Evolutionary conservation across 164 flowering plant genomes (phyloP).

Genomic region (Akebia trifoliata): DNA sequence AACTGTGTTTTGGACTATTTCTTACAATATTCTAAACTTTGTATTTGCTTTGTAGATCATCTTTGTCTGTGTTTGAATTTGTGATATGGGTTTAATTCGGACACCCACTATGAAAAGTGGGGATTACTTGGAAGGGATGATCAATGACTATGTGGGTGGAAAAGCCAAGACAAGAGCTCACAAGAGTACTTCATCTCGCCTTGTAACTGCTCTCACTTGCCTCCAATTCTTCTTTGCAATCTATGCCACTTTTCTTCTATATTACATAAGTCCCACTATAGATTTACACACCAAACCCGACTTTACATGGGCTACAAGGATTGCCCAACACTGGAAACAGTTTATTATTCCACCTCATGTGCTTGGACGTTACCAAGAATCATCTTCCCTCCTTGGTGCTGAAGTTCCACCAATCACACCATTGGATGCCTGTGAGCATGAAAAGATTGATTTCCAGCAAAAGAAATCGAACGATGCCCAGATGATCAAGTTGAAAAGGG

Average conservation of each 20-base stretch:
- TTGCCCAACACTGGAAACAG: constrained; percentile 74
- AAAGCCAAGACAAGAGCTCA: constrained; percentile 42
- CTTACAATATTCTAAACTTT: not conserved
- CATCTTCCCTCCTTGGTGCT: constrained; percentile 25
- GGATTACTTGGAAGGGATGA: constrained; percentile 74
- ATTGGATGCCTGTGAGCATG: constrained; percentile 70
- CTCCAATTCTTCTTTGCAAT: constrained; percentile 85
- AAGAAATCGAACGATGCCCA: constrained; percentile 77
- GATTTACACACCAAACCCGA: constrained; percentile 73
- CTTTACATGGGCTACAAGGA: constrained; percentile 70
- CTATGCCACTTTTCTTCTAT: constrained; percentile 80
- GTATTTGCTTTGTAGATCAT: constrained; percentile 16
- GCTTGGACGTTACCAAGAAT: constrained; percentile 39
- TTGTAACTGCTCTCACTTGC: constrained; percentile 72
- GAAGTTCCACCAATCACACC: constrained; percentile 31
- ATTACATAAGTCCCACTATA: constrained; percentile 78
- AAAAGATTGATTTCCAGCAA: constrained; percentile 78
- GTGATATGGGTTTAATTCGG: constrained; percentile 44
- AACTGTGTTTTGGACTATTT: not conserved
- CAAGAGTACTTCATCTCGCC: constrained; percentile 39
- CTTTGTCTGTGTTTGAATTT: constrained; percentile 5
- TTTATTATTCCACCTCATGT: constrained; percentile 55
- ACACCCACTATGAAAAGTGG: constrained; percentile 44
- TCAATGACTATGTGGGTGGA: constrained; percentile 62
- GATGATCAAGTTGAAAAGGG: constrained; percentile 86